Evolutionary conservation across 495 filamentous ascomycete genomes (phyloP).

Genomic region (Aeminium ludgeri): DNA sequence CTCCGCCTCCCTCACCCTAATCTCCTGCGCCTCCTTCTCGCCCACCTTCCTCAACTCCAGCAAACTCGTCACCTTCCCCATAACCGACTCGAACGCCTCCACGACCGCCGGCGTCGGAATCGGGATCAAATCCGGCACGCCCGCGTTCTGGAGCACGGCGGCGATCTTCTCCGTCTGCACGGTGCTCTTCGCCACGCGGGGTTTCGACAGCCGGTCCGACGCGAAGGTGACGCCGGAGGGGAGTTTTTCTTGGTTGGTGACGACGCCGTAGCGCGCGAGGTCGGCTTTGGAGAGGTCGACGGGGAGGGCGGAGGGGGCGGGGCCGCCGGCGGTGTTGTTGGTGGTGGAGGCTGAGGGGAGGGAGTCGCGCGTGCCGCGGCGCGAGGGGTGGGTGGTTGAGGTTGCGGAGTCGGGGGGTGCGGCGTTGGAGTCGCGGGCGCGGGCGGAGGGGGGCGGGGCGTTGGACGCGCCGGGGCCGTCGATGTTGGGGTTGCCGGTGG

Average conservation of each 20-base stretch:
- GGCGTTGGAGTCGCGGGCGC: slow-evolving; percentile 7
- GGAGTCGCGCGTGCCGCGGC: slow-evolving; percentile 3
- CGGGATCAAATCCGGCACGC: slow-evolving; percentile 55
- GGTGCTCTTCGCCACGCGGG: slow-evolving; percentile 60
- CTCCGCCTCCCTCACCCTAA: no score
- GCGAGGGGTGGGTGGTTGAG: neutral
- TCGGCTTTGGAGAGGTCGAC: slow-evolving; percentile 56
- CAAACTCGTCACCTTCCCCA: slow-evolving; percentile 53
- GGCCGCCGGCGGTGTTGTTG: no score
- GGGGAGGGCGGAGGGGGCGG: no score
- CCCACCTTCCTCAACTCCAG: slow-evolving; percentile 67
- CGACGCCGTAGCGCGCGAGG: slow-evolving; percentile 55
- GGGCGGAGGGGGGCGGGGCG: slow-evolving; percentile 7
- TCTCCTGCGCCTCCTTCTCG: slow-evolving; percentile 77
- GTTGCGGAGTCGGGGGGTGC: slow-evolving; percentile 16
- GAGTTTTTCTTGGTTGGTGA: slow-evolving; percentile 73
- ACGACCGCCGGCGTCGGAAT: slow-evolving; percentile 77
- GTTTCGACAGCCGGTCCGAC: slow-evolving; percentile 69
- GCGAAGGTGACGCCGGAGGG: slow-evolving; percentile 60
- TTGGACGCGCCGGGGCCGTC: no score
- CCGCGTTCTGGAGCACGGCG: slow-evolving; percentile 59
- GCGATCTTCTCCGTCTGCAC: slow-evolving; percentile 68
- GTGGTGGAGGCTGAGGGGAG: slow-evolving; percentile 14
- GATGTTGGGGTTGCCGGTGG: no score
- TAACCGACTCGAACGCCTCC: slow-evolving; percentile 64